Base-by-base conservation (phyloP, 225 moss, liverwort and hornwort species). In the Asterella californica region DNA sequence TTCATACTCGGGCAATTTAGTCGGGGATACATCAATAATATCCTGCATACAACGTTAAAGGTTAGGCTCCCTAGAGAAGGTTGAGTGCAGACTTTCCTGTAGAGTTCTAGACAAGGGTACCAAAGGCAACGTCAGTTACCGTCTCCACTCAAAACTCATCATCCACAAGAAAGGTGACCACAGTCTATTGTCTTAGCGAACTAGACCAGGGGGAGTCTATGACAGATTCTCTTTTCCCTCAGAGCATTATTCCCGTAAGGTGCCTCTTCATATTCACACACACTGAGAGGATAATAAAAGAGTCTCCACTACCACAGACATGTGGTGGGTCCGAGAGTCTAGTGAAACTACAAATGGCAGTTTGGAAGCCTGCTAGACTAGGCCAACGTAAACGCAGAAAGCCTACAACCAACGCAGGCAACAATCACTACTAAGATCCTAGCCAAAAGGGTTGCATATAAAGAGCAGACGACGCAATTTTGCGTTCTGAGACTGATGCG, bases 1-100 rank as follows among this genome's bases (percentile, higher is more conserved):
- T 79, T 93, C 96, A 68, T 93, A 94, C 76, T 91, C 85, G 22
- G 88, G 78, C 12, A 96, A 76, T 64, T 79, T 90, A 32, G 82
- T 68, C 6, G 92, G 94, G 48, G 89, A 91, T 5, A 94, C 89
- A 52, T 78, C 86, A 75, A 96, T 91, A 2, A 93, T 82, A 76
- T 96, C 94, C 92, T 94, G 88, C 77, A 77, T 10, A 22, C 1
- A 12, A 38, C 27, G 1, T 21, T n/a, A n/a, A 70, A 53, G 21
- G 33, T 24, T n/a, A 70, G 49, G 30, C n/a, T 27, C 73, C 29
- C 73, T 17, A 19, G 12, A 27, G 6, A 37, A 30, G 36, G n/a
- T 15, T 36, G 5, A 22, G 8, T 64, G 32, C 15, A 57, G 24
- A 18, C 57, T 57, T 57, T 15, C 57, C 24, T 5, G 18, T 15